Conservation (phyloP, 176 grass and related monocot species). For the Ensete glaucum region DNA sequence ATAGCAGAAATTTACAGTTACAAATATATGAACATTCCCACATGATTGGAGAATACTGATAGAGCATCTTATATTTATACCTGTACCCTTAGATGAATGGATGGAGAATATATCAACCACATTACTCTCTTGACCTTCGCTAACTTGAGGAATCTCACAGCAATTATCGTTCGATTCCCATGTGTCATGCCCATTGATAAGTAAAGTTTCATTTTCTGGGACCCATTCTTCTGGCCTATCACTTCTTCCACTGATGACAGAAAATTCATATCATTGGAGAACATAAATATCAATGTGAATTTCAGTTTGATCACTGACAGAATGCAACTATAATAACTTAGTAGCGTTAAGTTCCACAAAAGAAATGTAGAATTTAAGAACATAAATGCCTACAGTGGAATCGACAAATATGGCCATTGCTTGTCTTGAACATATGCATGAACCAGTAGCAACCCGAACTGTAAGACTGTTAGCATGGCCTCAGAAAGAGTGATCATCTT, state of each 20-base stretch:
- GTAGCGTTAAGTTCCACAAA: not conserved
- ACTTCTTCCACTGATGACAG: constrained; percentile 38
- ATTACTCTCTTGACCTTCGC: constrained; percentile 16
- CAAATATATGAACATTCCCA: no score
- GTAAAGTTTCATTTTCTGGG: constrained; percentile 31
- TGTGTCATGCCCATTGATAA: constrained; percentile 12
- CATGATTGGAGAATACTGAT: no score
- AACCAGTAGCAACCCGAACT: constrained; percentile 71
- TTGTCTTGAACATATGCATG: constrained; percentile 94
- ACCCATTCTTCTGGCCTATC: constrained; percentile 95
- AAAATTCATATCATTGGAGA: not conserved
- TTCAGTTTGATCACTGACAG: not conserved
- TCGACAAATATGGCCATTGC: constrained; percentile 69
- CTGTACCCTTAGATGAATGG: constrained; percentile 25
- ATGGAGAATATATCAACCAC: constrained; percentile 49
- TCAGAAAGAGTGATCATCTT: constrained; percentile 71
- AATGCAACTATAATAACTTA: not conserved
- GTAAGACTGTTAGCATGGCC: constrained; percentile 72
- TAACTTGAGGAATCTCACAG: constrained; percentile 23
- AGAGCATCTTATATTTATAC: constrained; percentile 12
- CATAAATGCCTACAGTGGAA: constrained; percentile 58
- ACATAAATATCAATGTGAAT: not conserved
- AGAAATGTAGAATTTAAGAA: not conserved
- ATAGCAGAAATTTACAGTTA: no score
- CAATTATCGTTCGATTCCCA: constrained; percentile 13